Evolutionary conservation across 2,329 filamentous ascomycete species (phyloP), one percentile per base, ranked within the genome.

Genomic region (Cladosporium phlei): DNA sequence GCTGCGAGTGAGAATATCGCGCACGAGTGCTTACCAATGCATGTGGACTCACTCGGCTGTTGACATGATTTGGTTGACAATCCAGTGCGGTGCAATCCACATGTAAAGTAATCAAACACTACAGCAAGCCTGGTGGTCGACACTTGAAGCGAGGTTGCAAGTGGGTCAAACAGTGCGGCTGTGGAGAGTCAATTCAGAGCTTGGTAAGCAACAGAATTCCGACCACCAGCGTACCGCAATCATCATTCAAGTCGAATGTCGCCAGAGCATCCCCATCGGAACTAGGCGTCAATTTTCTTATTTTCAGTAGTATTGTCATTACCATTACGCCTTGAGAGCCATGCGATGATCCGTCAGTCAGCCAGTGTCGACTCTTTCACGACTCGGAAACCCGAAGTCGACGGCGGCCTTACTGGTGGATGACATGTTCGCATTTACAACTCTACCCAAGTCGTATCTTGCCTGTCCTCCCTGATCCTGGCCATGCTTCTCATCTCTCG

Each of bases 371-470:
- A n/a, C n/a, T n/a, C n/a, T n/a, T n/a, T n/a, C n/a, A n/a, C n/a
- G n/a, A n/a, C n/a, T n/a, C n/a, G n/a, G n/a, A n/a, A n/a, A n/a
- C n/a, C n/a, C n/a, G n/a, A n/a, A n/a, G n/a, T 25, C 11, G 24
- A 25, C 24, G 11, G 24, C 25, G n/a, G 6, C 37, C 16, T 19
- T 30, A 20, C 10, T 42, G 39, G 28, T 42, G 29, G 39, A 43
- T 43, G 34, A 33, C 14, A 43, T 43, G 20, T 20, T 43, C 39
- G 39, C 39, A 43, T 43, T 43, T 43, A 43, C 39, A n/a, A 34
- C 39, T 34, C 39, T 43, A 43, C 39, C 39, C 29, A 43, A 43
- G 17, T 43, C 20, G 28, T 29, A 43, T 4, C 7, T 43, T 17
- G 39, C 39, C 38, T 29, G 24, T 27, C 37, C 28, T 10, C 5